Conservation (phyloP, 1,139 yeast genomes). For the Hyphopichia pseudoburtonii region DNA sequence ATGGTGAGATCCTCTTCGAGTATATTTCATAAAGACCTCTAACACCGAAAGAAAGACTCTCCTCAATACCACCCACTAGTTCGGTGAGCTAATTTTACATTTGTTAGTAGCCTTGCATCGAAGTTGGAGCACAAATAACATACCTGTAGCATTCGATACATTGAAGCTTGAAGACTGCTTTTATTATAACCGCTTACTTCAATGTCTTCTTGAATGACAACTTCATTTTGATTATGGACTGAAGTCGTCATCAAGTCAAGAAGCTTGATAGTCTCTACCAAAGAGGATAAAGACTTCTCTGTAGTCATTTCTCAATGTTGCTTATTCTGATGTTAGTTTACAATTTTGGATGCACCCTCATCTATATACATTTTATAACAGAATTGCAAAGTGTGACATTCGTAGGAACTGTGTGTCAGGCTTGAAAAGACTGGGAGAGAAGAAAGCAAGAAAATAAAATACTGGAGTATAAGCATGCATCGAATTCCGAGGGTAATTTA, state of each 20-base stretch:
- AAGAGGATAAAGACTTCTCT: not conserved
- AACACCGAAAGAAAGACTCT: conserved; percentile 5
- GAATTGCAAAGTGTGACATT: too few relatives aligned
- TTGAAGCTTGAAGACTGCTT: not conserved
- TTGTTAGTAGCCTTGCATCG: not conserved
- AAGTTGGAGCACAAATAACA: not conserved
- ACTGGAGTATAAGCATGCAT: too few relatives aligned
- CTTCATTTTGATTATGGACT: too few relatives aligned
- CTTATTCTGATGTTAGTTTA: not conserved
- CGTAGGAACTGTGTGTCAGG: not conserved
- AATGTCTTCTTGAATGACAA: too few relatives aligned
- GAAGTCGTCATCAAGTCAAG: not conserved
- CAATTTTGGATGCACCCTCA: not conserved
- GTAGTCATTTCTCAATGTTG: not conserved
- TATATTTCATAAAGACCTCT: conserved; percentile 8
- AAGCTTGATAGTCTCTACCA: conserved; percentile 1
- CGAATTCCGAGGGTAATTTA: not conserved
- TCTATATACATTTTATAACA: too few relatives aligned
- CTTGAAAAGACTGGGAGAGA: not conserved
- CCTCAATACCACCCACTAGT: not conserved
- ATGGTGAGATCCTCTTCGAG: too few relatives aligned
- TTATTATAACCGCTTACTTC: too few relatives aligned
- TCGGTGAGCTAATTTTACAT: not conserved
- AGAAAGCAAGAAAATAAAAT: not conserved
- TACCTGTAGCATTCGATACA: not conserved